phyloP scores from a whole-genome alignment of 2,329 filamentous ascomycete species.

The Neopestalotiopsis sp. region DNA sequence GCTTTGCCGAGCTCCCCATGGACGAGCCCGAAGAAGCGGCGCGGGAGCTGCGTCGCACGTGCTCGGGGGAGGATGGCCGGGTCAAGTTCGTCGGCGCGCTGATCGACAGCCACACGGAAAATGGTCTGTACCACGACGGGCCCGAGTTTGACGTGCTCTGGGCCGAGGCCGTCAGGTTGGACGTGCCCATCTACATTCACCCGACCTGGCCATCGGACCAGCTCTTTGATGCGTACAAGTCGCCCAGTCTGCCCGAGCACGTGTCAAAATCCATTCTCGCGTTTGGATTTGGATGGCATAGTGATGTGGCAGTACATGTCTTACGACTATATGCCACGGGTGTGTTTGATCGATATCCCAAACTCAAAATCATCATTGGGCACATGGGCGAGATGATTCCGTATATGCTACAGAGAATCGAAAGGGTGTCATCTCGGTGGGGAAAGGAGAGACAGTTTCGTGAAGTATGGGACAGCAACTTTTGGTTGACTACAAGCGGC shows the following conservation, averaged over 20 bases:
- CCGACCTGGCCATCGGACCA: slow-evolving; percentile 40
- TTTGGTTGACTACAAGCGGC: slow-evolving; percentile 60
- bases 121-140: slow-evolving; percentile 46
- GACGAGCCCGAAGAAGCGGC: slow-evolving; percentile 11
- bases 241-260: slow-evolving; percentile 34
- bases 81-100: slow-evolving; percentile 17
- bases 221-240: slow-evolving; percentile 33
- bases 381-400: slow-evolving; percentile 59
- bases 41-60: slow-evolving; percentile 16
- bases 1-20: slow-evolving; percentile 18
- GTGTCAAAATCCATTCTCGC: slow-evolving; percentile 39
- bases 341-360: slow-evolving; percentile 59
- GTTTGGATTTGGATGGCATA: slow-evolving; percentile 56
- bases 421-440: slow-evolving; percentile 32
- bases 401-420: slow-evolving; percentile 53
- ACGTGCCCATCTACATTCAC: slow-evolving; percentile 49
- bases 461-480: slow-evolving; percentile 56
- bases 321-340: slow-evolving; percentile 55
- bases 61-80: background rate
- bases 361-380: slow-evolving; percentile 58
- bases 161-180: slow-evolving; percentile 40
- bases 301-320: slow-evolving; percentile 52
- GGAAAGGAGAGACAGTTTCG: slow-evolving; percentile 41
- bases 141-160: slow-evolving; percentile 48
- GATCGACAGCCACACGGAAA: slow-evolving; percentile 16